phyloP scores from a whole-genome alignment of 1,139 yeast species.

The Debaryomyces sp. region DNA sequence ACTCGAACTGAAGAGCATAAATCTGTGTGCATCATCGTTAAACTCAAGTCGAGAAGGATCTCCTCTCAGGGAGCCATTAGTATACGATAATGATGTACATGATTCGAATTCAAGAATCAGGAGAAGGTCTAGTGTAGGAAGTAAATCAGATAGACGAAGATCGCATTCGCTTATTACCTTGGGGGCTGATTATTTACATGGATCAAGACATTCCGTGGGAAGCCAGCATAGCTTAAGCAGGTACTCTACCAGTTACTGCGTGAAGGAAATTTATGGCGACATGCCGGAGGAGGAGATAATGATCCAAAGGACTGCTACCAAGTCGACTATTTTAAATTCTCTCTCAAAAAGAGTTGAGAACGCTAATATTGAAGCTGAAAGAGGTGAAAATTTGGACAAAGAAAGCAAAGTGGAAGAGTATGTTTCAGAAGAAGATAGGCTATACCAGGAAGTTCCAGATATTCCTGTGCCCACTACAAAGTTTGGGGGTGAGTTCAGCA shows the following conservation, averaged over 20 bases:
- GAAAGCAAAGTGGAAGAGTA: conserved; percentile 11
- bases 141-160: background rate
- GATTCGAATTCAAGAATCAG: background rate
- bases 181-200: background rate
- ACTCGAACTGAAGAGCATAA: background rate
- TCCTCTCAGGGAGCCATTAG: background rate
- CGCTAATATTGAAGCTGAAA: conserved; percentile 13
- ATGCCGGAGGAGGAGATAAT: conserved; percentile 25
- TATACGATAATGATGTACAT: background rate
- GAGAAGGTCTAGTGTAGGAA: background rate
- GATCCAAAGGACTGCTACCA: conserved; percentile 37
- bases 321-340: conserved; percentile 35
- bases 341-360: conserved; percentile 23
- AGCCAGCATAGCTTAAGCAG: conserved; percentile 11
- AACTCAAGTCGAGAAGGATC: conserved; percentile 2
- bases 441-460: conserved; percentile 33
- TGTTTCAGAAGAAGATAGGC: background rate
- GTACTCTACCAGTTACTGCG: conserved; percentile 24
- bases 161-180: background rate
- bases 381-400: conserved; percentile 9
- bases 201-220: conserved; percentile 4
- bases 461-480: conserved; percentile 43
- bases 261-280: conserved; percentile 34
- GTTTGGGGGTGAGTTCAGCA: conserved; percentile 52
- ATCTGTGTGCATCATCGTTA: background rate